These are phyloP conservation scores for Tremellales sp. DNA, from an alignment of 1,284 basidiomycete species.

Conservation along the genomic window DNA sequence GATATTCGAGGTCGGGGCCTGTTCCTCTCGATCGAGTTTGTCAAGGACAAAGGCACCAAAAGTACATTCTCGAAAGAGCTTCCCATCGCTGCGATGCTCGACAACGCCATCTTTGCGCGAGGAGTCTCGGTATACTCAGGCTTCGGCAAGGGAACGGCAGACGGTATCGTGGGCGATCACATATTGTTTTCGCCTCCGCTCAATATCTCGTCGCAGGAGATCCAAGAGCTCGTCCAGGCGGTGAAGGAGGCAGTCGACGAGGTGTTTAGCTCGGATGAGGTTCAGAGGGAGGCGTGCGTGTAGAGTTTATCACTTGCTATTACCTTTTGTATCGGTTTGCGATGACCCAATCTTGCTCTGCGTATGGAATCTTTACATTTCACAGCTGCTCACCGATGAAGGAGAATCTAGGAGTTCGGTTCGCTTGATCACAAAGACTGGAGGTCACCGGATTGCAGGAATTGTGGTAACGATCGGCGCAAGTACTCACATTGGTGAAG, in stretches of 20 bases:
- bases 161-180: constrained; percentile 37
- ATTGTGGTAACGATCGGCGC: too few species aligned
- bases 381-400: too few species aligned
- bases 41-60: constrained; percentile 25
- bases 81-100: constrained; percentile 20
- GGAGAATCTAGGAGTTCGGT: too few species aligned
- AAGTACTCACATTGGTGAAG: too few species aligned
- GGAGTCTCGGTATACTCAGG: constrained; percentile 34
- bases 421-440: too few species aligned
- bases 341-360: too few species aligned
- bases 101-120: constrained; percentile 20
- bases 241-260: constrained; percentile 16
- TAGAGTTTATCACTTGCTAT: too few species aligned
- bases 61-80: constrained; percentile 21
- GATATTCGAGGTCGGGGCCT: constrained; percentile 58
- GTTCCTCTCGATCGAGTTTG: constrained; percentile 77
- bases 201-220: constrained; percentile 31
- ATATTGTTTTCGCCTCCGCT: constrained; percentile 39
- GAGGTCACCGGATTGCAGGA: too few species aligned
- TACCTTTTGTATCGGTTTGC: too few species aligned
- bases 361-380: too few species aligned
- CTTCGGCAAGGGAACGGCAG: constrained; percentile 26
- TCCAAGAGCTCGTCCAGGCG: constrained; percentile 19
- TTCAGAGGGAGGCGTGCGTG: neutral
- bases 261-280: constrained; percentile 7